Conservation (phyloP, 2,329 filamentous ascomycete genomes). For the Chaetoscypha palmicola region DNA sequence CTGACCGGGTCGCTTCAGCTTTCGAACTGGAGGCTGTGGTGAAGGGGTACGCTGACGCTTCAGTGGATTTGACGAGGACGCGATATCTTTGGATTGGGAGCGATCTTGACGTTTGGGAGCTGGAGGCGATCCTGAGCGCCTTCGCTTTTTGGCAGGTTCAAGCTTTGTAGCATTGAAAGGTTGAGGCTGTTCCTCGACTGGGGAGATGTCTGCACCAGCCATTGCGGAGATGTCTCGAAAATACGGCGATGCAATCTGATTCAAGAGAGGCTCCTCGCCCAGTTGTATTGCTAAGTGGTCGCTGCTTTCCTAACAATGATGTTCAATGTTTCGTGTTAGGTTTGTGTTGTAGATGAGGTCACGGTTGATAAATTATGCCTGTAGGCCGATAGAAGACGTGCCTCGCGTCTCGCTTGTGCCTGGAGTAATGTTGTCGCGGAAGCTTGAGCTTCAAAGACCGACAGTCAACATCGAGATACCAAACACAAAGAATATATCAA, state of each 20-base stretch:
- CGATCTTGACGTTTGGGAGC: slow-evolving; percentile 23
- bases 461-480: slow-evolving; percentile 6
- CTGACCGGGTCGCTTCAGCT: slow-evolving; percentile 63
- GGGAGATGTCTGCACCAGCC: slow-evolving; percentile 26
- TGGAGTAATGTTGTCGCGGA: slow-evolving; percentile 16
- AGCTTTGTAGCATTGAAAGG: slow-evolving; percentile 38
- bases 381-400: slow-evolving; percentile 5
- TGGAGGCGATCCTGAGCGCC: slow-evolving; percentile 34
- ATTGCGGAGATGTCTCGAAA: no score
- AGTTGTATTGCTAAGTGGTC: background rate
- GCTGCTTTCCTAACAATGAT: no score
- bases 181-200: slow-evolving; percentile 33
- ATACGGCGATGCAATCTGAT: no score
- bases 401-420: slow-evolving; percentile 27
- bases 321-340: no score
- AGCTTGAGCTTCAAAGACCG: slow-evolving; percentile 19
- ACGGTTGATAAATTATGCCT: slow-evolving; percentile 4
- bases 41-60: slow-evolving; percentile 20
- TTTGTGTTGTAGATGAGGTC: background rate
- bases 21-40: slow-evolving; percentile 40
- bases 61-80: slow-evolving; percentile 22
- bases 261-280: background rate
- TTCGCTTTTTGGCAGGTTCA: slow-evolving; percentile 36
- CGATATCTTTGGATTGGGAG: slow-evolving; percentile 20
- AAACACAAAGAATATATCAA: background rate